These are phyloP conservation scores for Shiraia bambusicola DNA, from an alignment of 2,329 filamentous ascomycete species.

Conservation along the genomic window DNA sequence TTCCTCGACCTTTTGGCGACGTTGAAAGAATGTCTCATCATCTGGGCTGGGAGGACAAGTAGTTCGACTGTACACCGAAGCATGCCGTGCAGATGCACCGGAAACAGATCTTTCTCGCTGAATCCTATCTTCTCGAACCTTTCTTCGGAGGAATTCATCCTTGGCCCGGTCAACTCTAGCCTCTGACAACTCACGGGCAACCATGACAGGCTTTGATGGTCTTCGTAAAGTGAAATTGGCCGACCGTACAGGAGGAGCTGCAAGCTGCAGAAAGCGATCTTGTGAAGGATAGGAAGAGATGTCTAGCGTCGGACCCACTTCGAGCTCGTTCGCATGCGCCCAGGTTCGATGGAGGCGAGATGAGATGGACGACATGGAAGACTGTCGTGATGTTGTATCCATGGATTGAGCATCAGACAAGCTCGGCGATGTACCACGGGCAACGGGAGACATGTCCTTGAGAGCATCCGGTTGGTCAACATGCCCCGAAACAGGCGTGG, in stretches of 20 bases:
- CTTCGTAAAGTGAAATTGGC: background rate
- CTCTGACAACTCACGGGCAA: conserved; percentile 29
- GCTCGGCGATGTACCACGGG: conserved; percentile 46
- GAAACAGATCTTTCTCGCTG: conserved; percentile 29
- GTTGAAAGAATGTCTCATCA: conserved; percentile 38
- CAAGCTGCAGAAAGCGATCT: conserved; percentile 2
- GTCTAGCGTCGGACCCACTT: conserved; percentile 22
- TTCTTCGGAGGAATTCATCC: conserved; percentile 43
- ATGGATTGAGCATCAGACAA: conserved; percentile 41
- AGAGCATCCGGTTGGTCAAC: conserved; percentile 54
- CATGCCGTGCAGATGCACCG: conserved; percentile 23
- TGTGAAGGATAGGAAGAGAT: conserved; percentile 13
- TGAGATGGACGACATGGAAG: conserved; percentile 43
- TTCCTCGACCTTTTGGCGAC: conserved; percentile 30
- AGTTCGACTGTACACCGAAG: conserved; percentile 34
- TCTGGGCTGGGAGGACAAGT: conserved; percentile 53
- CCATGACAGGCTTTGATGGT: conserved; percentile 10
- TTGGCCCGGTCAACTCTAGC: conserved; percentile 41
- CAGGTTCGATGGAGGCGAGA: conserved; percentile 34
- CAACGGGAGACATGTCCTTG: conserved; percentile 43
- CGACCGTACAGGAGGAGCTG: background rate
- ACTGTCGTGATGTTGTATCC: conserved; percentile 41
- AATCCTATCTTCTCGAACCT: conserved; percentile 32
- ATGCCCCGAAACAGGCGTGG: conserved; percentile 62
- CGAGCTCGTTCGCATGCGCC: conserved; percentile 27